Evolutionary conservation across 164 flowering plant species (phyloP), one percentile per base, ranked within the genome.

Genomic region (Piper betle): DNA sequence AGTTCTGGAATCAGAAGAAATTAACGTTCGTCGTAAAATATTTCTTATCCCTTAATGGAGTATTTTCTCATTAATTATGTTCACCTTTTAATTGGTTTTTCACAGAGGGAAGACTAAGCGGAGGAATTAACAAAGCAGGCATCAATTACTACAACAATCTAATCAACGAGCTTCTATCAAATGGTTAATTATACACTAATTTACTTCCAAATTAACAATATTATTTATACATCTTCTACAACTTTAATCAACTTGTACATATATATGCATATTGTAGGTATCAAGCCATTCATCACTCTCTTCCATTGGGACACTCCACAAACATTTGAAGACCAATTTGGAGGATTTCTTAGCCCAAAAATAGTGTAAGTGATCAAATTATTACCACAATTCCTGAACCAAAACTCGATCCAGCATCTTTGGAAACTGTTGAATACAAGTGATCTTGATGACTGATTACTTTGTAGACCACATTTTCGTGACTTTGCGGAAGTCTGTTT

Each of bases 231-330:
- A 12, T 57, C 0, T 4, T 37, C 6, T 13, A 3, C 60, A 37
- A 11, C 3, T 40, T 41, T 7, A 4, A 10, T 2, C 5, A 18
- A n/a, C 39, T 41, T 12, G 6, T 48, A 17, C 4, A 5, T 5
- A 15, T 33, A 13, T 9, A 39, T 53, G 13, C 18, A 16, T 19
- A 55, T 48, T 16, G 50, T 58, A 87, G 90, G 84, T 7, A 52
- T 83, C 53, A 46, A 74, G 53, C 94, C 94, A 3, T 76, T 75
- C 66, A 82, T 79, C 15, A 84, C 90, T 6, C 62, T 87, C 3
- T 83, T 81, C 40, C 94, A 87, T 52, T 82, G 84, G 77, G 94
- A 87, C 67, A 57, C 69, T 53, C 94, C 94, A 2, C 85, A 84
- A 69, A 67, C 75, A n/a, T 71, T 85, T 0, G 73, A 82, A 64